Evolutionary conservation across 2,329 filamentous ascomycete species (phyloP), one percentile per base, ranked within the genome.

Genomic region (Trichoderma koningii): DNA sequence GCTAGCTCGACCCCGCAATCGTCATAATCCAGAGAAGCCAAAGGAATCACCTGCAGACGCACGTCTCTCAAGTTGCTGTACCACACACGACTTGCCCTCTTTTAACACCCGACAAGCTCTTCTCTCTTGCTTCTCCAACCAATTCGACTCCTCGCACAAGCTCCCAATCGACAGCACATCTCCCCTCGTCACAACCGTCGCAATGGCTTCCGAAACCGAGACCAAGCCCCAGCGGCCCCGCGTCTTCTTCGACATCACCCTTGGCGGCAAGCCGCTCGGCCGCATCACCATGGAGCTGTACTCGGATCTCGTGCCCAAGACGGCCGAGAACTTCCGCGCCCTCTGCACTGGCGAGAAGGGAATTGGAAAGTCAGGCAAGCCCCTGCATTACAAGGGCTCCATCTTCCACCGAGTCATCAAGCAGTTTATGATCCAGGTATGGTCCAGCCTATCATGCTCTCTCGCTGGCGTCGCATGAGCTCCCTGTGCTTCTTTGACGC

Each of bases 321-420:
- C 94, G 5, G 92, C 90, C 69, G 93, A 97, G 73, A 98, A 98
- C 85, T 98, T 98, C 84, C 92, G 93, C 73, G 87, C 89, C 63
- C 87, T 97, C 68, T 97, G 93, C 82, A 97, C 94, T 0, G 94
- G 94, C 70, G 94, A 98, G 83, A 97, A 97, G 81, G 94, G 94
- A 67, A 72, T 85, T 26, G 91, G 92, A 70, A 91, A 91, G 76
- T 79, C 86, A 34, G 93, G 93, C 76, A 93, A 93, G 80, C 90
- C 89, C 52, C 85, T 99, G 61, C 90, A 92, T 82, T 99, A 92
- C 87, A 97, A 97, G 83, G 90, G 92, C 71, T 96, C 91, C 67
- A 83, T 82, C 71, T 98, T 99, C 84, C 94, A 99, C 83, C 91
- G 94, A 59, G 91, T 99, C 69, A 99, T 99, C 82, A 97, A 97